phyloP scores from a whole-genome alignment of 192 early-diverging fungal genomes.

The Linnemannia zychae region DNA sequence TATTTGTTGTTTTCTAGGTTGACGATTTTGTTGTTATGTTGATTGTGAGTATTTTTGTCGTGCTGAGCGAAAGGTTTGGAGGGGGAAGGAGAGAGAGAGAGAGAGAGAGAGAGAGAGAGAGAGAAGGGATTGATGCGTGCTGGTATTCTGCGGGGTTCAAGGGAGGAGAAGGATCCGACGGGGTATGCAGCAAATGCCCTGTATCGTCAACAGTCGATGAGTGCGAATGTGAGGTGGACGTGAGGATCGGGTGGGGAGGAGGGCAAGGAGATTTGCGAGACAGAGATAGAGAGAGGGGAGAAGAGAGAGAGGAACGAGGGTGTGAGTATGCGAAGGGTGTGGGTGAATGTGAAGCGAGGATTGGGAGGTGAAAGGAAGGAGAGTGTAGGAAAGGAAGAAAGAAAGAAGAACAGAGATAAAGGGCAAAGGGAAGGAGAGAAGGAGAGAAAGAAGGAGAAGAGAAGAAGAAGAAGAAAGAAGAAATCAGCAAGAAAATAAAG shows the following conservation, averaged over 20 bases:
- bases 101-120: background rate
- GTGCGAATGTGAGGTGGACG: background rate
- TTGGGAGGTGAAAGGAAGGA: background rate
- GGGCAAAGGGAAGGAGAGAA: background rate
- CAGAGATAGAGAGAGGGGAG: background rate
- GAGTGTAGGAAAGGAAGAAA: background rate
- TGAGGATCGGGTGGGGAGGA: background rate
- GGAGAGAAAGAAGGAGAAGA: constrained; percentile 11
- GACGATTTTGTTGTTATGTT: background rate
- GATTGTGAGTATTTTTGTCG: background rate
- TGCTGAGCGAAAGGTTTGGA: background rate
- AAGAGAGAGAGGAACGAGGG: background rate
- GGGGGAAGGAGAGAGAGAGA: background rate
- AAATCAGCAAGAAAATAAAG: background rate
- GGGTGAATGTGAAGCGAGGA: background rate
- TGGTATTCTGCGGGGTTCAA: constrained; percentile 4
- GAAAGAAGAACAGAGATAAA: background rate
- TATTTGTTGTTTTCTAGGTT: background rate
- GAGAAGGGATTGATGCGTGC: background rate
- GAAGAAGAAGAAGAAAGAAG: background rate
- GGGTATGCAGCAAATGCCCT: constrained; percentile 2
- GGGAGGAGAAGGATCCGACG: background rate
- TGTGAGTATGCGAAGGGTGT: constrained; percentile 1
- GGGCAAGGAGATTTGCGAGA: background rate
- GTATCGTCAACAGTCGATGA: background rate